Evolutionary conservation across 2,329 filamentous ascomycete genomes (phyloP).

Genomic region (Penicillium decumbens): DNA sequence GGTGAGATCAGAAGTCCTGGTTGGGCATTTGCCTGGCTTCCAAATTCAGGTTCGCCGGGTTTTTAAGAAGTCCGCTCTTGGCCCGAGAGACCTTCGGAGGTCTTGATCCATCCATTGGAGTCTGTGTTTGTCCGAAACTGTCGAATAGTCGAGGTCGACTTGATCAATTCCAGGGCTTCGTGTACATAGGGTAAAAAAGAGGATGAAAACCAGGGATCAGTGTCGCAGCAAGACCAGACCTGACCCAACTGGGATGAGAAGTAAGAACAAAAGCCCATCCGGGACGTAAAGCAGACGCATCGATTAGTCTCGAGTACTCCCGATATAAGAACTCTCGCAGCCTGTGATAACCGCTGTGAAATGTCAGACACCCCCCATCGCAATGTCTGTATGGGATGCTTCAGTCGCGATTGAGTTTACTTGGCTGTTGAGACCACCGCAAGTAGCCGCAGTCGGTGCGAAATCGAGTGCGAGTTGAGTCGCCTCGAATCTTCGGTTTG

Average conservation of each 20-base stretch:
- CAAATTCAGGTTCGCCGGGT: neutral
- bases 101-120: neutral
- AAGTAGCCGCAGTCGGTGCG: conserved; percentile 17
- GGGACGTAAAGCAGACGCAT: neutral
- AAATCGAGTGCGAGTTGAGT: conserved; percentile 29
- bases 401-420: neutral
- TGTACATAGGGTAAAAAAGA: conserved; percentile 6
- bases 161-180: conserved; percentile 2
- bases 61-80: neutral
- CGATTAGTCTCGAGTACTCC: neutral
- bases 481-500: conserved; percentile 28
- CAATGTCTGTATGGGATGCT: neutral
- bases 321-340: neutral
- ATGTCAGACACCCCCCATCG: conserved; percentile 6
- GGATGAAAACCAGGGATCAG: neutral
- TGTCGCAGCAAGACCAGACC: neutral
- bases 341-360: neutral
- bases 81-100: neutral
- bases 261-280: neutral
- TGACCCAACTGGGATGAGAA: neutral
- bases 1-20: neutral
- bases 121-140: conserved; percentile 9
- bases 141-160: conserved; percentile 11
- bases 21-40: neutral
- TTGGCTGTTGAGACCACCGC: conserved; percentile 12